Evolutionary conservation across 768 basidiomycete species (phyloP), one percentile per base, ranked within the genome.

Genomic region (Leccinum disarticulatum): DNA sequence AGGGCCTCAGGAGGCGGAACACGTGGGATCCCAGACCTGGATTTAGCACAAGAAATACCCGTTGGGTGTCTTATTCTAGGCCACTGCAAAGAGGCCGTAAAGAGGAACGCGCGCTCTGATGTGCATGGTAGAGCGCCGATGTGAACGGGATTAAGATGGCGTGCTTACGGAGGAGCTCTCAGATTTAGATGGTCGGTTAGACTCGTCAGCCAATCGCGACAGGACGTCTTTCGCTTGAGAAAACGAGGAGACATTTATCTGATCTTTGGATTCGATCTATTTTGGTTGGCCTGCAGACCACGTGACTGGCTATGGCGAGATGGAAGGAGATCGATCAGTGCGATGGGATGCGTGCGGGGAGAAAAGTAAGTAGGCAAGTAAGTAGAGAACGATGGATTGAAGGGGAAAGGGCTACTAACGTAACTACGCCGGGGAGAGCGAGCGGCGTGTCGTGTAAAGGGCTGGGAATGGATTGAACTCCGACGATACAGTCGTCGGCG

Each of bases 151-250:
- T 52, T 14, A 33, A 46, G 31, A 31, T 31, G 10, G 27, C 27
- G 4, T 38, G 36, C 7, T 38, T 3, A 6, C 36, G 8, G 38
- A 9, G 13, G 11, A 3, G 52, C 31, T 36, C 56, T 19, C 56
- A 55, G 11, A 54, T n/a, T 14, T 36, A 8, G 33, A 55, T 35
- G 7, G 33, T 25, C n/a, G 27, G 41, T 2, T 5, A n/a, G 38
- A 27, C 27, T 35, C 11, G 19, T 17, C 30, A 17, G 22, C 11
- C 31, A 56, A 10, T 52, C 19, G 19, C 7, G 36, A 38, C 22
- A 54, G 15, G 55, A 13, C 54, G 14, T 54, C 33, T 54, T 25
- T n/a, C 27, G 25, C 31, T 54, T 56, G 56, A 27, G 55, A 56
- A 38, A 17, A 38, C 13, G 33, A 14, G 33, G 38, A 38, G 8